phyloP scores from a whole-genome alignment of 2,329 filamentous ascomycete species.

The Fusarium tricinctum region DNA sequence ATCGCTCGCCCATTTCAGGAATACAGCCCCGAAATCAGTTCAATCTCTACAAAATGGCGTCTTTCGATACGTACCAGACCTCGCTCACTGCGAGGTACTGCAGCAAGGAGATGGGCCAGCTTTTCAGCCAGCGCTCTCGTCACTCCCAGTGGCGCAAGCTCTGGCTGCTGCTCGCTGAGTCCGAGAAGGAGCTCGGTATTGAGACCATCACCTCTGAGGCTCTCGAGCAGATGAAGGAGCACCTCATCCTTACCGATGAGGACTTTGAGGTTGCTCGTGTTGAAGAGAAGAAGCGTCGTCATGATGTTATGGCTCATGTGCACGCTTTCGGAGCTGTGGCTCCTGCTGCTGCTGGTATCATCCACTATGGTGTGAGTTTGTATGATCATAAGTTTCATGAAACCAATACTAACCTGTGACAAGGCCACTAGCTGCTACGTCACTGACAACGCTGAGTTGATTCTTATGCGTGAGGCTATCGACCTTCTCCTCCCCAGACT shows the following conservation, averaged over 20 bases:
- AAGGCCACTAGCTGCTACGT: slow-evolving; percentile 28
- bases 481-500: slow-evolving; percentile 32
- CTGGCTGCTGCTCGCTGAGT: slow-evolving; percentile 36
- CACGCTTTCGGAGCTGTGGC: slow-evolving; percentile 31
- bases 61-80: slow-evolving; percentile 26
- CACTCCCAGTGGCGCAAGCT: slow-evolving; percentile 40
- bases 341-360: slow-evolving; percentile 34
- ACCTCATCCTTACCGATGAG: slow-evolving; percentile 29
- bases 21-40: background rate
- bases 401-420: background rate
- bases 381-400: background rate
- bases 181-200: slow-evolving; percentile 39
- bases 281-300: slow-evolving; percentile 36
- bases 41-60: slow-evolving; percentile 6
- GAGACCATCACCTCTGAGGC: slow-evolving; percentile 35
- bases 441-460: slow-evolving; percentile 37
- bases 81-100: slow-evolving; percentile 26
- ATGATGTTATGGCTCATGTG: slow-evolving; percentile 32
- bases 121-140: slow-evolving; percentile 31
- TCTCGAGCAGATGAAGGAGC: slow-evolving; percentile 36
- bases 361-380: slow-evolving; percentile 27
- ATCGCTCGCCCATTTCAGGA: slow-evolving; percentile 5
- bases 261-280: slow-evolving; percentile 39
- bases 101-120: slow-evolving; percentile 29
- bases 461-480: slow-evolving; percentile 35